Evolutionary conservation across 495 filamentous ascomycete species (phyloP).

Genomic region (Parathielavia hyrcaniae): DNA sequence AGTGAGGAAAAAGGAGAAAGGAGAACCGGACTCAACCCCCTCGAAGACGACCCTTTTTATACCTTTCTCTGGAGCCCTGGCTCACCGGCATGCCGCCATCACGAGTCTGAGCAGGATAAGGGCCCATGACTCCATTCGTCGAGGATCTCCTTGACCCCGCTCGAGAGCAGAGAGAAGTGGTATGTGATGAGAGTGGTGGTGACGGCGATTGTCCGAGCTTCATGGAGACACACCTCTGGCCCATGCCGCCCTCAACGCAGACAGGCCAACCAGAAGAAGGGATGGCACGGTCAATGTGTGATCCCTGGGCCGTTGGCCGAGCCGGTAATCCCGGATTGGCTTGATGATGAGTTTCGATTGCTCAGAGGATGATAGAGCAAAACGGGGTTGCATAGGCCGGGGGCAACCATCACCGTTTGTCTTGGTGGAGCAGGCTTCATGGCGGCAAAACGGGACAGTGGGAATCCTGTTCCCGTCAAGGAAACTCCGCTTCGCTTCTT

Average conservation of each 20-base stretch:
- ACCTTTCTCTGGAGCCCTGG: slow-evolving; percentile 40
- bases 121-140: slow-evolving; percentile 44
- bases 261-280: slow-evolving; percentile 38
- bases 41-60: slow-evolving; percentile 57
- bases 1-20: slow-evolving; percentile 51
- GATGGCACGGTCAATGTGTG: slow-evolving; percentile 32
- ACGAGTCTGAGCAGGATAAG: slow-evolving; percentile 44
- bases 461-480: slow-evolving; percentile 23
- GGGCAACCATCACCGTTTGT: slow-evolving; percentile 32
- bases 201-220: slow-evolving; percentile 30
- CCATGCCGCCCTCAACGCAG: slow-evolving; percentile 48
- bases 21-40: slow-evolving; percentile 33
- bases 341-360: slow-evolving; percentile 39
- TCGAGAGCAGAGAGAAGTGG: slow-evolving; percentile 34
- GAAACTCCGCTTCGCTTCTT: slow-evolving; percentile 11
- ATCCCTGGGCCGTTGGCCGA: slow-evolving; percentile 33
- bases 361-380: slow-evolving; percentile 37
- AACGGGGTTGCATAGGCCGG: slow-evolving; percentile 35
- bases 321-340: slow-evolving; percentile 36
- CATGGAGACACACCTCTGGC: slow-evolving; percentile 31
- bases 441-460: slow-evolving; percentile 22
- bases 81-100: slow-evolving; percentile 29
- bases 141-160: slow-evolving; percentile 42
- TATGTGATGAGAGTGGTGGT: slow-evolving; percentile 32
- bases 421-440: slow-evolving; percentile 27